A percentile compares a stretch with the other conserved stretches of the same genome.
Evolutionary conservation across 129 eudicot genomes (phyloP).

Genomic region (Calendula officinalis): DNA sequence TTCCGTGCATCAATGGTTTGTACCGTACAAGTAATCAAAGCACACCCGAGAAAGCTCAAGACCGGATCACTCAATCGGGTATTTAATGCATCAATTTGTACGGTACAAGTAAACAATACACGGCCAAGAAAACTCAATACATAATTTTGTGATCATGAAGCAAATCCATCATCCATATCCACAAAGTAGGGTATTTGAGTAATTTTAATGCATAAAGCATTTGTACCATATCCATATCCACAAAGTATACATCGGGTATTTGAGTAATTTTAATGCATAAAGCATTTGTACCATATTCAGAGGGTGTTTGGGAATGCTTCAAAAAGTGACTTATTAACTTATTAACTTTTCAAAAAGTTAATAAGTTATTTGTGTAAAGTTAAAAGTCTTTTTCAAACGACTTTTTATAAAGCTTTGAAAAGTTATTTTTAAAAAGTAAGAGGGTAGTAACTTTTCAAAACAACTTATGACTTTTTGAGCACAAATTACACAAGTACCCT

Average conservation of each 20-base stretch:
- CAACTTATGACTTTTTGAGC: no score
- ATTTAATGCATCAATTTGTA: not conserved
- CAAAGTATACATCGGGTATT: not conserved
- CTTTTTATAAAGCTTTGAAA: no score
- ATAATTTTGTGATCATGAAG: no score
- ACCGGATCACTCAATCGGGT: not conserved
- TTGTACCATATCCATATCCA: not conserved
- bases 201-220: not conserved
- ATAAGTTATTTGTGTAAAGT: no score
- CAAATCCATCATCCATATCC: not conserved
- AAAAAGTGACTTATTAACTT: no score
- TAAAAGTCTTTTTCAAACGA: no score
- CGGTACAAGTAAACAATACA: not conserved
- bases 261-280: not conserved
- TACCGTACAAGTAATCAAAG: slow-evolving; percentile 1
- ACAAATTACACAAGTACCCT: no score
- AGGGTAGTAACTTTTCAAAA: no score
- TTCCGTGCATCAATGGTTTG: slow-evolving; percentile 31
- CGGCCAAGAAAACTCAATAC: no score
- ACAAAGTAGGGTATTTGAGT: not conserved
- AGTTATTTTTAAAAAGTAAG: no score
- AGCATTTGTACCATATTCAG: not conserved
- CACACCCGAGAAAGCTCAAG: not conserved
- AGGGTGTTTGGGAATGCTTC: no score
- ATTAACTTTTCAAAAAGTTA: no score